phyloP scores from a whole-genome alignment of 306 rosid species.

The Abrus pulchellus region DNA sequence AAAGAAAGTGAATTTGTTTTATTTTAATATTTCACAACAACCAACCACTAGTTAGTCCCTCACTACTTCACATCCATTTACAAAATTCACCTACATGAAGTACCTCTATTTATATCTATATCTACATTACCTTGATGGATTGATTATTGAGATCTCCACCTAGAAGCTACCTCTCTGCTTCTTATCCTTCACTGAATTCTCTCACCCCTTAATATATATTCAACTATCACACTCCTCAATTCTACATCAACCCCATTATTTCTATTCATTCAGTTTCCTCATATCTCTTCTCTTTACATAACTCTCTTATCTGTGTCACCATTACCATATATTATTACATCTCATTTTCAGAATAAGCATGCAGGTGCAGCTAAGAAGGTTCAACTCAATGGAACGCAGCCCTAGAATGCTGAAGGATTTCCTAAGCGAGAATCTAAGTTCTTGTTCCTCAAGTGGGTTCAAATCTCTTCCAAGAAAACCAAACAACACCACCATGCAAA shows the following conservation, averaged over 20 bases:
- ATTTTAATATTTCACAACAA: conserved; percentile 25
- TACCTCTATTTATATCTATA: background rate
- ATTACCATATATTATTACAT: background rate
- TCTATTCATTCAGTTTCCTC: background rate
- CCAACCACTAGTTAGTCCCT: conserved; percentile 25
- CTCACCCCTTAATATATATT: conserved; percentile 43
- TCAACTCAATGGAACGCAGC: conserved; percentile 52
- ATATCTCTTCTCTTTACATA: background rate
- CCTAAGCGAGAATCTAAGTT: conserved; percentile 58
- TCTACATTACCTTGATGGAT: conserved; percentile 35
- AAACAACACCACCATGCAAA: conserved; percentile 12
- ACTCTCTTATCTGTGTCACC: background rate
- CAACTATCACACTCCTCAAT: conserved; percentile 43
- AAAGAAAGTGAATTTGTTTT: background rate
- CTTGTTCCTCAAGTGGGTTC: conserved; percentile 68
- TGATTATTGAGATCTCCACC: conserved; percentile 65
- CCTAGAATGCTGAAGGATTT: conserved; percentile 80
- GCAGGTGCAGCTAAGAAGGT: conserved; percentile 54
- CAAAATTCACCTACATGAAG: conserved; percentile 33
- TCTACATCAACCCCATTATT: conserved; percentile 43
- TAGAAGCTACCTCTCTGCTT: conserved; percentile 71
- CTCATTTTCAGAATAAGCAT: conserved; percentile 38
- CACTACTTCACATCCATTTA: background rate
- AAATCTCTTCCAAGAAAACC: conserved; percentile 64
- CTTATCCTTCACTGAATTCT: conserved; percentile 42